phyloP scores from a whole-genome alignment of 164 flowering plant species.

The Paratinospora sagittata region DNA sequence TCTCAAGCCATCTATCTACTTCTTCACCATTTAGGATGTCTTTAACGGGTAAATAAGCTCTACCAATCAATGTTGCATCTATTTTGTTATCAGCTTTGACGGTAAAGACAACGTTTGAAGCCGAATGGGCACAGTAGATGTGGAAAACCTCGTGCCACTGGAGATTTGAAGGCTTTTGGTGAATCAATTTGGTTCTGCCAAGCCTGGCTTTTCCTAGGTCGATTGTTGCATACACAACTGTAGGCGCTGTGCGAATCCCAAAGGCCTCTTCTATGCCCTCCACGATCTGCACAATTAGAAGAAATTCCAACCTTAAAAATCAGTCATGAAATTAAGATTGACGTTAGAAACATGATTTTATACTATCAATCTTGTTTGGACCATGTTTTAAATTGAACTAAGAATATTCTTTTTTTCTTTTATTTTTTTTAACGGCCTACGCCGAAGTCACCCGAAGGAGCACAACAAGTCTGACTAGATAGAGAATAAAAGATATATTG shows the following conservation, averaged over 20 bases:
- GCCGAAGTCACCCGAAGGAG: too few relatives aligned
- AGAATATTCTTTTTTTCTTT: too few relatives aligned
- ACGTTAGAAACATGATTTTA: too few relatives aligned
- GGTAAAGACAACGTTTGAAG: slow-evolving; percentile 55
- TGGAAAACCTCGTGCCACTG: slow-evolving; percentile 74
- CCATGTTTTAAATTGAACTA: too few relatives aligned
- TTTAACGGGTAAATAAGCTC: slow-evolving; percentile 60
- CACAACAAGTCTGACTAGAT: too few relatives aligned
- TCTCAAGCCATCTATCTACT: slow-evolving; percentile 61
- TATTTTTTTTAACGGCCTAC: too few relatives aligned
- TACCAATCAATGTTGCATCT: slow-evolving; percentile 69
- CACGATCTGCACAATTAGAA: slow-evolving; percentile 26
- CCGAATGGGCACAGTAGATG: slow-evolving; percentile 71
- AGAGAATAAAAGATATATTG: too few relatives aligned
- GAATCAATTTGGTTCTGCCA: slow-evolving; percentile 56
- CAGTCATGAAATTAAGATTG: too few relatives aligned
- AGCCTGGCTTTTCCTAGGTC: slow-evolving; percentile 68
- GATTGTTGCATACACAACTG: slow-evolving; percentile 61
- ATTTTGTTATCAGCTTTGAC: slow-evolving; percentile 68
- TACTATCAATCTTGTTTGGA: too few relatives aligned
- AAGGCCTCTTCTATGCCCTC: slow-evolving; percentile 54
- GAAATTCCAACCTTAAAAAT: too few relatives aligned
- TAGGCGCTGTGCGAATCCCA: slow-evolving; percentile 53
- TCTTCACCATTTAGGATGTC: slow-evolving; percentile 56
- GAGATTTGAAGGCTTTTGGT: slow-evolving; percentile 45